Evolutionary conservation across 2,329 filamentous ascomycete species (phyloP).

Genomic region (Aspergillus neoniger): DNA sequence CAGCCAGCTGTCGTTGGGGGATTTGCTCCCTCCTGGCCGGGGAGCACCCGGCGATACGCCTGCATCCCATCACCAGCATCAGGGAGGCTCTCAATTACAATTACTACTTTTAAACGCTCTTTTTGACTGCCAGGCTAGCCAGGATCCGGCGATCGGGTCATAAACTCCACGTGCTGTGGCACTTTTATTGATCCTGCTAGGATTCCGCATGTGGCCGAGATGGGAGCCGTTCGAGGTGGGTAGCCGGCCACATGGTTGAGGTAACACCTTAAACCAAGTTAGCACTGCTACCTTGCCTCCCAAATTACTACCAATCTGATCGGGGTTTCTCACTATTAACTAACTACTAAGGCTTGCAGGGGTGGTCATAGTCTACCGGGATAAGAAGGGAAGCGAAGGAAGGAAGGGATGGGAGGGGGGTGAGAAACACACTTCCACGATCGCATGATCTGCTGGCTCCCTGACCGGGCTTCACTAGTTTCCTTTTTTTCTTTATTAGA

Average conservation of each 20-base stretch:
- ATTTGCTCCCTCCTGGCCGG: background rate
- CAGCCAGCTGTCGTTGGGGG: background rate
- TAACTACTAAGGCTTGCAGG: background rate
- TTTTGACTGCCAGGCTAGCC: constrained; percentile 11
- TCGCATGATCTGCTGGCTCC: constrained; percentile 1
- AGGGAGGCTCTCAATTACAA: background rate
- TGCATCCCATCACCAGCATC: background rate
- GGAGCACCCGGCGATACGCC: background rate
- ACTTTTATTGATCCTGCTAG: constrained; percentile 24
- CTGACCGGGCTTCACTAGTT: background rate
- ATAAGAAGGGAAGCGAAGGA: background rate
- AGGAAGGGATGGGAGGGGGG: background rate
- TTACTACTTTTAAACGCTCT: constrained; percentile 7
- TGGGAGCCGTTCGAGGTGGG: constrained; percentile 3
- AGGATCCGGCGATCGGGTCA: constrained; percentile 20
- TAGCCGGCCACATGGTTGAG: constrained; percentile 11
- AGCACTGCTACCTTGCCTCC: background rate
- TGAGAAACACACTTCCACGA: background rate
- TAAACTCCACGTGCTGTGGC: constrained; percentile 21
- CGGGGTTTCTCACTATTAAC: background rate
- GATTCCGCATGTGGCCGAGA: constrained; percentile 7
- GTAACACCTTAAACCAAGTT: background rate
- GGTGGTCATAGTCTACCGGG: background rate
- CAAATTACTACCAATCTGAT: background rate
- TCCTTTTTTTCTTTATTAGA: background rate